Base-by-base conservation (phyloP, 495 filamentous ascomycete species). In the Talaromyces liani region DNA sequence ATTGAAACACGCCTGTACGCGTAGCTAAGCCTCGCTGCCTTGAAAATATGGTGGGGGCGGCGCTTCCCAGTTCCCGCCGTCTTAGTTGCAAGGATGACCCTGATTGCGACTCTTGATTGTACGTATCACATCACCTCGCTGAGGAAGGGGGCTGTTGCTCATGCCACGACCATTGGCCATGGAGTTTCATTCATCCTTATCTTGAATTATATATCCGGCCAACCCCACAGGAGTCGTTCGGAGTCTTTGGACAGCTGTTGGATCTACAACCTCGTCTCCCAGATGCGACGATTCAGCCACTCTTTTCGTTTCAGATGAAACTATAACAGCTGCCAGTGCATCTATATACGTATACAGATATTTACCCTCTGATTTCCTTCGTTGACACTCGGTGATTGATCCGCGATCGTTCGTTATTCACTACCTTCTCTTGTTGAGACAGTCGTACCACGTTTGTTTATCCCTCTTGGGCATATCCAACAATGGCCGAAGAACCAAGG, bases 401-500 rank as follows among this genome's bases (percentile, higher is more conserved):
- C n/a, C 20, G 10, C 12, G 6, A 25, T 25, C 51, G 24, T 14
- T 14, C 10, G 2, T 24, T 20, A 24, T 54, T 54, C 8, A 24
- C 24, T 27, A n/a, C 14, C 22, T 24, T 7, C 22, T 24, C 22
- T 55, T 55, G 22, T 55, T 24, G 9, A 29, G 24, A 55, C 22
- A 27, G 24, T 27, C 51, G 51, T 55, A 29, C 51, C 51, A 10
- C 51, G 51, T 12, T 24, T 55, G 51, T 29, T 20, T 55, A 14
- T 55, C 51, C 51, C 24, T 25, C 18, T 16, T 14, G 6, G 20
- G 20, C 51, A 24, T 3, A 55, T 10, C 6, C 36, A 49, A 33
- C 61, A 24, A 73, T 75, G 73, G 69, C 74, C 59, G 68, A 71
- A 56, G 79, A 81, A 58, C 56, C 75, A 14, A 78, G 77, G 65